Evolutionary conservation across 2,329 filamentous ascomycete genomes (phyloP), one percentile per base, ranked within the genome.

Genomic region (Westerdykella aurantiaca): DNA sequence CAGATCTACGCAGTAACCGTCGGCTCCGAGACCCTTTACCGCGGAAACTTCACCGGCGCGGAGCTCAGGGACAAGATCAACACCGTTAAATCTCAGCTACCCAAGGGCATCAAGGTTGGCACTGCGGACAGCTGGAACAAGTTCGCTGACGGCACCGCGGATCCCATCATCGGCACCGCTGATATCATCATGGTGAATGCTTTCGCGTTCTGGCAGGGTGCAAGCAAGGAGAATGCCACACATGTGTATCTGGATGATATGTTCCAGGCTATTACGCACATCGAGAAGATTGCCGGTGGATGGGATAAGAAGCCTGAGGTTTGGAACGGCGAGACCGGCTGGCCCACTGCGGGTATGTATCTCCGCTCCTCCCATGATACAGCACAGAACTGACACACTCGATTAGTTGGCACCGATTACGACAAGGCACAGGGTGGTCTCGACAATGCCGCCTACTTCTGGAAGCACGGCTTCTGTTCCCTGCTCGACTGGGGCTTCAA

Each of bases 101-200:
- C 76, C 53, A 63, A 62, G 21, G 52, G 54, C 48, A 71, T 81
- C 55, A 78, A 75, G 53, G 72, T 85, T 37, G 83, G 83, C 40
- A 85, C 81, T 10, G 83, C 83, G 6, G 83, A 87, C 67, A 80
- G 75, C 61, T 87, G 83, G 83, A 86, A 86, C 70, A 85, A 83
- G 67, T 82, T 74, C 58, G 74, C 77, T 38, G 82, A 86, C 60
- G 82, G 82, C 33, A 85, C 82, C 21, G 82, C 78, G 33, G 79
- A 86, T 63, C 71, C 77, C 12, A 69, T 86, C 50, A 78, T 86
- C 56, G 75, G 74, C 38, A 77, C 75, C 41, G 80, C 84, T 41
- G 78, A 77, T 44, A 73, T 86, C 45, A 68, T 82, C 44, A 70
- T 87, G 48, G 73, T 78, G 61, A 86, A 87, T 60, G 83, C 80